phyloP scores from a whole-genome alignment of 192 early-diverging fungal species.

The Jimgerdemannia flammicorona region DNA sequence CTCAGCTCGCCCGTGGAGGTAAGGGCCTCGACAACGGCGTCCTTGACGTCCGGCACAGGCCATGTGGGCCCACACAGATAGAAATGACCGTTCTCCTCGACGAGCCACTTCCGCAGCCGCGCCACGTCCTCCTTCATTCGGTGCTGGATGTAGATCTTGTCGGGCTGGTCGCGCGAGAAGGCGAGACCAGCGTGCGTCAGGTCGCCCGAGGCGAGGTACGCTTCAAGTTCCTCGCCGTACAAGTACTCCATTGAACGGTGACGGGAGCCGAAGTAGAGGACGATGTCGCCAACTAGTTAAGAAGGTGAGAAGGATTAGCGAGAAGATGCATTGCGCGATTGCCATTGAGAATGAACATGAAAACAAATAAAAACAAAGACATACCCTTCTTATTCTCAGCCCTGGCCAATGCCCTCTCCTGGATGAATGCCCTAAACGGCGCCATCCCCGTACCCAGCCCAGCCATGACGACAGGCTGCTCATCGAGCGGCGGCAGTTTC shows the following conservation, averaged over 20 bases:
- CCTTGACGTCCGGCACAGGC: conserved; percentile 92
- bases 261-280: conserved; percentile 95
- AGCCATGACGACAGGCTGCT: conserved; percentile 92
- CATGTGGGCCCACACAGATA: conserved; percentile 98
- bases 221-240: conserved; percentile 96
- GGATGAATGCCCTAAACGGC: conserved; percentile 96
- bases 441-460: conserved; percentile 98
- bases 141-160: conserved; percentile 97
- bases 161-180: conserved; percentile 91
- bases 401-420: conserved; percentile 84
- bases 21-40: conserved; percentile 83
- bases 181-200: conserved; percentile 88
- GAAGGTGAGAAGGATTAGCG: not conserved
- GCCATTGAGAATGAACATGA: not conserved
- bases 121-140: conserved; percentile 84
- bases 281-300: conserved; percentile 80
- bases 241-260: conserved; percentile 91
- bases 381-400: conserved; percentile 54
- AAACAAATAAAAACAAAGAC: not conserved
- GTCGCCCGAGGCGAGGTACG: conserved; percentile 85
- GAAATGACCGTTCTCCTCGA: conserved; percentile 79
- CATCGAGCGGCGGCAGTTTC: conserved; percentile 82
- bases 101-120: conserved; percentile 69
- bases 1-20: conserved; percentile 54
- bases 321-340: not conserved